Evolutionary conservation across 2,329 filamentous ascomycete species (phyloP), one percentile per base, ranked within the genome.

Genomic region (Penicillium sp.): DNA sequence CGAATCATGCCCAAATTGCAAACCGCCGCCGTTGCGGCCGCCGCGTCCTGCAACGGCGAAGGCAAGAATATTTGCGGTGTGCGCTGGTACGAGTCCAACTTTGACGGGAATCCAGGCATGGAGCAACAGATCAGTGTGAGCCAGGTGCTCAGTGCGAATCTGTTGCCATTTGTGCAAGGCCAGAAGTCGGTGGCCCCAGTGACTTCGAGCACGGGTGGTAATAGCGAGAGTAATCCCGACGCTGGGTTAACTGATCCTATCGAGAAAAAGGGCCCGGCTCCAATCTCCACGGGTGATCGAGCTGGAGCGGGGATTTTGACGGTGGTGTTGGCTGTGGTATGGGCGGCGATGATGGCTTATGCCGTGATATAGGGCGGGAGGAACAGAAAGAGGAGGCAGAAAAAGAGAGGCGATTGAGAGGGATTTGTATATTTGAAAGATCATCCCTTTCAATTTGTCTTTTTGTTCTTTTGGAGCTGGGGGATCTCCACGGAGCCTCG

Each of bases 91-190:
- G 57, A 66, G 0, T 70, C 73, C 0, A 37, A 57, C 1, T 87
- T 74, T 57, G 79, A 83, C 52, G 76, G 77, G 37, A 77, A 73
- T 48, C 74, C 72, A 11, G 84, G 84, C 45, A 82, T 88, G 7
- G 79, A 85, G 38, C 75, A 85, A 64, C 81, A 87, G 73, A 85
- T 88, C 77, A 83, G 79, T 56, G 83, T 81, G 0, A 71, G 86
- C 26, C 76, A 79, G 26, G 77, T 83, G 9, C 70, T 88, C 54
- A 81, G 81, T 65, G 82, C 82, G 48, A 79, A 76, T 38, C 70
- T 86, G 9, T 67, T 86, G 6, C 68, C 71, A 37, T 67, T 69
- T 2, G 64, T 68, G 26, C 66, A 67, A 0, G 70, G 8, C 29
- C 7, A 77, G 11, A 83, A 81, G 0, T 44, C 49, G 9, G 71